Base-by-base conservation (phyloP, 192 early-diverging fungal genomes). In the Allomyces arbusculus region DNA sequence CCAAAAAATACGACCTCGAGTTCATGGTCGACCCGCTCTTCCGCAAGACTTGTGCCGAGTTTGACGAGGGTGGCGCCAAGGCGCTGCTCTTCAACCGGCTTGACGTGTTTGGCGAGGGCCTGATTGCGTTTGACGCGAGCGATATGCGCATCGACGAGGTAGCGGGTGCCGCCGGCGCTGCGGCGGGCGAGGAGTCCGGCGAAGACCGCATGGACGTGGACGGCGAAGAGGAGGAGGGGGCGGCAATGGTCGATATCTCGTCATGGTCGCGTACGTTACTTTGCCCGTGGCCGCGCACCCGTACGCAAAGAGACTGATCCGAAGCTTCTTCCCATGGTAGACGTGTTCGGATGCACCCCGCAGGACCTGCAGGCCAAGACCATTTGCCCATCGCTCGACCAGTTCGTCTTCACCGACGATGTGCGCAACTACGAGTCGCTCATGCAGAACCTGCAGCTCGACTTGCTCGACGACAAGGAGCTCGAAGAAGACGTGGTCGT, bases 1-100 rank as follows among this genome's bases (percentile, higher is more conserved):
- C 88, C 62, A 91, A 94, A 66, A 87, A 89, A 67, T 82, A 92
- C 19, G 92, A 96, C 64, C 74, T 94, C 19, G 95, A 98, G 69
- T 95, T 94, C 64, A 77, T 82, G 3, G 87, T 95, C 11, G 95
- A 98, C 72, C 95, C 95, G 44, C 76, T 96, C 26, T 98, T 95
- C 77, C 91, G 93, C 71, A 98, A 98, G 72, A 95, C 92, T n/a
- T 91, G 87, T 12, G 92, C 93, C 10, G 92, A 95, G 72, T 96
- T 98, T 77, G 95, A 98, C 73, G 92, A 98, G 76, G 92, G 95
- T 26, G 92, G 92, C 8, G 93, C 93, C 22, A 83, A 88, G 33
- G 93, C 93, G 7, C 75, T 98, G 44, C 75, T 98, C 44, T 74
- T 98, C 55, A 95, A 92, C 72, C 89, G 92, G 66, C 72, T 98